These are phyloP conservation scores for Pseudozyma tsukubaensis DNA, from an alignment of 1,284 basidiomycete species.

Conservation along the genomic window DNA sequence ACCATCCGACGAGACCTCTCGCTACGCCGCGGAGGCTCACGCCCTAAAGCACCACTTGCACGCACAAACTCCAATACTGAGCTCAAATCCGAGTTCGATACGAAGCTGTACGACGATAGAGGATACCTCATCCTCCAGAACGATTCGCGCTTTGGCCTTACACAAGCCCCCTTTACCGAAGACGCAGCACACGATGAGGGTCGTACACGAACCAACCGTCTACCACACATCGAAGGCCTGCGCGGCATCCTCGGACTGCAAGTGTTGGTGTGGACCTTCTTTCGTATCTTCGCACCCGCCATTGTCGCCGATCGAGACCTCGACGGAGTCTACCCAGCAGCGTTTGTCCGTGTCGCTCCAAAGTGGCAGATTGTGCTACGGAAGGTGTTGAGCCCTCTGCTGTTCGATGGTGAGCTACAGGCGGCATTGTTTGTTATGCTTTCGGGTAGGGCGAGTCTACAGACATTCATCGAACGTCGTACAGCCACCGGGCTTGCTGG, in stretches of 20 bases:
- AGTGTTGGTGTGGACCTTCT: constrained; percentile 56
- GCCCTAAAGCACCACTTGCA: neutral
- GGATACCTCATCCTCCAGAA: constrained; percentile 39
- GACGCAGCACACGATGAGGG: constrained; percentile 44
- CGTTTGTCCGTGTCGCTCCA: constrained; percentile 22
- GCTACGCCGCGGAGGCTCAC: constrained; percentile 7
- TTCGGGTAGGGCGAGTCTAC: constrained; percentile 41
- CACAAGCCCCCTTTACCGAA: constrained; percentile 16
- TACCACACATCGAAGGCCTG: constrained; percentile 48
- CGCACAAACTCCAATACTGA: neutral
- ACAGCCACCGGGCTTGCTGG: constrained; percentile 43
- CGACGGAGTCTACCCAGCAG: constrained; percentile 47
- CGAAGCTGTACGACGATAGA: constrained; percentile 20
- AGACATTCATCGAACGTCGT: constrained; percentile 55
- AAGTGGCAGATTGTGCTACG: constrained; percentile 49
- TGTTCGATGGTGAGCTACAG: constrained; percentile 57
- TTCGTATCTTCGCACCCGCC: constrained; percentile 60
- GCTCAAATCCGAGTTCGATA: constrained; percentile 20
- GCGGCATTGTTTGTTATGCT: constrained; percentile 54
- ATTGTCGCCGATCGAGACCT: constrained; percentile 48
- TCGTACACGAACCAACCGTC: constrained; percentile 13
- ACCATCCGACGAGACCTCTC: constrained; percentile 21
- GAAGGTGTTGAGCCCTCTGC: constrained; percentile 48
- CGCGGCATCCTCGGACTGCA: constrained; percentile 53
- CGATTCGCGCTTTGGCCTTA: constrained; percentile 34